Percentiles rank a stretch among this genome's conserved stretches.
These are phyloP conservation scores for Ophiosphaerella korrae DNA, from an alignment of 2,329 filamentous ascomycete species.

Conservation along the genomic window DNA sequence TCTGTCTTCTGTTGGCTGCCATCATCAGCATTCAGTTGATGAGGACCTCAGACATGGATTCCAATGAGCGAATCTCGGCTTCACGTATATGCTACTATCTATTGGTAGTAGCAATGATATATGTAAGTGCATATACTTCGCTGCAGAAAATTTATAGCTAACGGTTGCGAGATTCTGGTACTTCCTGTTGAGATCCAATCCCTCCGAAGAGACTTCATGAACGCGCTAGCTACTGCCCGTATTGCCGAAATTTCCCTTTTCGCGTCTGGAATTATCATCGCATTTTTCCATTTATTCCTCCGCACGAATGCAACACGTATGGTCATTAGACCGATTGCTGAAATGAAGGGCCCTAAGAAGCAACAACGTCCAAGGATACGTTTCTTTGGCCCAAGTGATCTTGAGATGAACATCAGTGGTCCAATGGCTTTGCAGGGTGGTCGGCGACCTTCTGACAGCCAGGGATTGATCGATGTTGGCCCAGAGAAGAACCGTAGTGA, in stretches of 20 bases:
- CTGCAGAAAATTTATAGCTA: not conserved
- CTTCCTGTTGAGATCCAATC: slow-evolving; percentile 68
- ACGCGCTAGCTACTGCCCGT: slow-evolving; percentile 61
- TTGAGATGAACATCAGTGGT: slow-evolving; percentile 50
- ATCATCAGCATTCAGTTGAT: slow-evolving; percentile 64
- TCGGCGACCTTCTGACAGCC: slow-evolving; percentile 39
- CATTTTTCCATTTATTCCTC: slow-evolving; percentile 69
- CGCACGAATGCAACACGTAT: slow-evolving; percentile 66
- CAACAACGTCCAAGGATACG: slow-evolving; percentile 56
- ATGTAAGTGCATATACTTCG: slow-evolving; percentile 53
- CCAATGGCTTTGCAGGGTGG: slow-evolving; percentile 43
- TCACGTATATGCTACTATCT: slow-evolving; percentile 74
- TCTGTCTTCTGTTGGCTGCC: slow-evolving; percentile 58
- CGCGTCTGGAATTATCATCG: slow-evolving; percentile 68
- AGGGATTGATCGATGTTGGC: slow-evolving; percentile 44
- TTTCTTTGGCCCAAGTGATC: slow-evolving; percentile 52
- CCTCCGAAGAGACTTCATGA: slow-evolving; percentile 49
- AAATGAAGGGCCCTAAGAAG: slow-evolving; percentile 46
- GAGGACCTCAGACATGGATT: slow-evolving; percentile 60
- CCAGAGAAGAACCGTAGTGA: slow-evolving; percentile 46
- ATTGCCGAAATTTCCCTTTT: slow-evolving; percentile 70
- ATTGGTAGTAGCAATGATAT: slow-evolving; percentile 59
- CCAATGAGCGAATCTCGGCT: slow-evolving; percentile 65
- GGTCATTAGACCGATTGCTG: slow-evolving; percentile 58
- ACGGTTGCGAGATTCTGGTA: slow-evolving; percentile 55